A percentile compares a stretch with the other conserved stretches of the same genome.
Conservation (phyloP, 2,329 filamentous ascomycete species). For the Ceratocystis cacaofunesta region DNA sequence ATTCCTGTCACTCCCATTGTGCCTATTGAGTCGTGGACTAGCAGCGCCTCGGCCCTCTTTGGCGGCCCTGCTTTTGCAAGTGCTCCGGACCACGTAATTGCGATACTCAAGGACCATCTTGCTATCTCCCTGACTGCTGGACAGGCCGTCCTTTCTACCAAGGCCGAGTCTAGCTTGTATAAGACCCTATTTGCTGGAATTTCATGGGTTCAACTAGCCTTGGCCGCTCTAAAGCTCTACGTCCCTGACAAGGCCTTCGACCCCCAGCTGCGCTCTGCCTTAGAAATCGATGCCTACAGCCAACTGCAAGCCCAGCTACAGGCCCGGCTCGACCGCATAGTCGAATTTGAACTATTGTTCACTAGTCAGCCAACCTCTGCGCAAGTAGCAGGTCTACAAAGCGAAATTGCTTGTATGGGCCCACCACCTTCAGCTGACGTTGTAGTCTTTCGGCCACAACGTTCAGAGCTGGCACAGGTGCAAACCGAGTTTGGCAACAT, state of each 20-base stretch:
- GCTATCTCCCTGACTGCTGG: slow-evolving; percentile 31
- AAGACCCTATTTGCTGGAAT: slow-evolving; percentile 28
- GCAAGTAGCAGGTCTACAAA: slow-evolving; percentile 46
- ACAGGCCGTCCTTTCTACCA: slow-evolving; percentile 25
- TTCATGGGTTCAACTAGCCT: slow-evolving; percentile 62
- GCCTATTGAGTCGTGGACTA: background rate
- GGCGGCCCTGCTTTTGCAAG: background rate
- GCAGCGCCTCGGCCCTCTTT: background rate
- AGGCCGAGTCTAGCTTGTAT: slow-evolving; percentile 20
- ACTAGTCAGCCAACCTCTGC: slow-evolving; percentile 54
- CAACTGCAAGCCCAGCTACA: slow-evolving; percentile 42
- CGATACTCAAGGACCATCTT: slow-evolving; percentile 30
- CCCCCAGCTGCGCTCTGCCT: slow-evolving; percentile 50
- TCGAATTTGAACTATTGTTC: slow-evolving; percentile 49
- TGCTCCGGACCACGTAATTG: slow-evolving; percentile 13
- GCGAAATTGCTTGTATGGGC: slow-evolving; percentile 50
- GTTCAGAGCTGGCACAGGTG: slow-evolving; percentile 52
- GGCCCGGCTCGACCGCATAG: slow-evolving; percentile 43
- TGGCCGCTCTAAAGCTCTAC: slow-evolving; percentile 62
- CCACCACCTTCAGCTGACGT: slow-evolving; percentile 47
- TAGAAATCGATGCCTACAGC: slow-evolving; percentile 47
- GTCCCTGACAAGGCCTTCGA: slow-evolving; percentile 80
- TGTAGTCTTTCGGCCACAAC: slow-evolving; percentile 54
- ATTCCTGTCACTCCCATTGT: background rate
- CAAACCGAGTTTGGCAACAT: slow-evolving; percentile 75